Base-by-base conservation (phyloP, 768 basidiomycete genomes). In the Boletus coccyginus region DNA sequence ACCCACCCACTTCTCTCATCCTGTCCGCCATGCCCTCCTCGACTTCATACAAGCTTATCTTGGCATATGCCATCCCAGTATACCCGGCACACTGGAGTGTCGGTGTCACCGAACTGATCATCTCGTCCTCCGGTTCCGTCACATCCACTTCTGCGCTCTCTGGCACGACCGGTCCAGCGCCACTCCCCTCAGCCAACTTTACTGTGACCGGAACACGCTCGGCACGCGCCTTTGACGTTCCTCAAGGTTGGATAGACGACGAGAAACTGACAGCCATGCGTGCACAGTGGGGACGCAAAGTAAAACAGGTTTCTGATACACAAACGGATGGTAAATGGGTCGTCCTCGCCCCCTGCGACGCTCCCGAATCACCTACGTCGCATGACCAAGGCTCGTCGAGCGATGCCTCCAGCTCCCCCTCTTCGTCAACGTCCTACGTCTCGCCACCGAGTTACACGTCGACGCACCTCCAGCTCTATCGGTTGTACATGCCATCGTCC, bases 291-390 rank as follows among this genome's bases (percentile, higher is more conserved):
- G 78, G 80, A 31, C 87, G 90, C 55, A 92, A 90, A 69, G 80
- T 92, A 19, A 73, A 75, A 43, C 74, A 77, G 13, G 85, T 93
- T 32, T 81, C 85, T n/a, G 87, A 84, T 61, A 85, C 81, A 16
- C 86, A 90, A 63, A 90, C 91, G 7, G 91, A 92, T 65, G 91
- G 91, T 10, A 92, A 90, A 77, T 93, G 89, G 88, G 84, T 82
- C 54, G 85, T 92, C 13, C 77, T 92, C 46, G 90, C 86, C 14
- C 84, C 88, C 14, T 83, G 79, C 32, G 77, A 79, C 58, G 50
- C 62, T n/a, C 62, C 66, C 24, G 55, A 58, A 50, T 53, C 56
- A 39, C 41, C 62, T 8, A 36, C 55, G n/a, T 50, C 66, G 17
- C 29, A 40, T 29, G 55, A 53, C 43, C 21, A 54, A 46, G 61